phyloP scores from a whole-genome alignment of 2,329 filamentous ascomycete species.

The Fusarium odoratissimum region DNA sequence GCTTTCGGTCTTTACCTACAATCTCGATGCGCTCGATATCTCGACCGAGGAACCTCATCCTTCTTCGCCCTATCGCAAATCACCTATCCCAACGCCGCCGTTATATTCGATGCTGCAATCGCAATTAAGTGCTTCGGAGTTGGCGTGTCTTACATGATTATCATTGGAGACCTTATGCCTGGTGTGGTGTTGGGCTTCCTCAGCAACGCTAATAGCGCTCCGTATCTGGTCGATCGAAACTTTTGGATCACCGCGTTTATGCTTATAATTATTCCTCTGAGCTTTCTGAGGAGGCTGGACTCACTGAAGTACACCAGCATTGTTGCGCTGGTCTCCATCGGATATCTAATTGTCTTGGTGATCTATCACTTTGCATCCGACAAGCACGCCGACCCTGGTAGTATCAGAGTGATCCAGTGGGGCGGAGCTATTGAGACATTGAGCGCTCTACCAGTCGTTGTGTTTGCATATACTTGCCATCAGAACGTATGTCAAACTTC shows the following conservation, averaged over 20 bases:
- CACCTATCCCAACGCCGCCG: constrained; percentile 94
- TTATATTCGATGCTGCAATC: constrained; percentile 95
- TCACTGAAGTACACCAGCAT: constrained; percentile 98
- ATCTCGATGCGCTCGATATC: constrained; percentile 89
- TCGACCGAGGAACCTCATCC: constrained; percentile 87
- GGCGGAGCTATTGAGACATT: constrained; percentile 81
- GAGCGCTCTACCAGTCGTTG: constrained; percentile 90
- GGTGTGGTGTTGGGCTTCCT: constrained; percentile 88
- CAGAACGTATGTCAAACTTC: constrained; percentile 77
- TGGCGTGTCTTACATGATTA: constrained; percentile 96
- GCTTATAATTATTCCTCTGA: constrained; percentile 93
- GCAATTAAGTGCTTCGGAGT: constrained; percentile 98
- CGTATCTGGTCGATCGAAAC: constrained; percentile 86
- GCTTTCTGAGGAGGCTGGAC: constrained; percentile 90
- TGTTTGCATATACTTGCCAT: constrained; percentile 99
- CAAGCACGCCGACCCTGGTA: constrained; percentile 76
- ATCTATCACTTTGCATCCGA: constrained; percentile 92
- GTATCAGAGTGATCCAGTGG: constrained; percentile 82
- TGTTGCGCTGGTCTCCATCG: constrained; percentile 90
- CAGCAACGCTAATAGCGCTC: constrained; percentile 67
- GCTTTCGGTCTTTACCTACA: constrained; percentile 97
- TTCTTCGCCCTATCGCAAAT: constrained; percentile 98
- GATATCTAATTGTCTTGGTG: constrained; percentile 91
- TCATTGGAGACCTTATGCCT: constrained; percentile 98
- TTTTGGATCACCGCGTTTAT: constrained; percentile 99